phyloP scores from a whole-genome alignment of 805 yeast species.

The Saccharomycopsis schoenii region DNA sequence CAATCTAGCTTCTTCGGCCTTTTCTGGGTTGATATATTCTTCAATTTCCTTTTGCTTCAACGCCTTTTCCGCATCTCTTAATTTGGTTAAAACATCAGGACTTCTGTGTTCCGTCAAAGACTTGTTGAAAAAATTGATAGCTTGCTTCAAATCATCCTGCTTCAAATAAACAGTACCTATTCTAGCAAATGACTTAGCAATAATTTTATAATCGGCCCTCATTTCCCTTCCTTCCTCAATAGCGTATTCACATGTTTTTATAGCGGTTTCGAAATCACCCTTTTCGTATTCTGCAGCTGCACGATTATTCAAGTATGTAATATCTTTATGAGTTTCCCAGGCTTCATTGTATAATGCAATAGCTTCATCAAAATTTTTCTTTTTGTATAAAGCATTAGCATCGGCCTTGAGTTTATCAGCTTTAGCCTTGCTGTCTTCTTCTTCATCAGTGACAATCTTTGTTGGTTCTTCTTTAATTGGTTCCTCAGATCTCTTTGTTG shows the following conservation, averaged over 20 bases:
- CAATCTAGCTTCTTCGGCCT: slow-evolving; percentile 92
- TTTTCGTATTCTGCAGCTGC: slow-evolving; percentile 98
- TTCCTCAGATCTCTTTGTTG: slow-evolving; percentile 22
- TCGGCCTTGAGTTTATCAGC: slow-evolving; percentile 70
- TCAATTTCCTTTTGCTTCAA: slow-evolving; percentile 69
- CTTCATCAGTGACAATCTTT: slow-evolving; percentile 19
- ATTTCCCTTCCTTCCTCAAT: slow-evolving; percentile 81
- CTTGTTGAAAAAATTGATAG: slow-evolving; percentile 74
- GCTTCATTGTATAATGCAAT: slow-evolving; percentile 80
- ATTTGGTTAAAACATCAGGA: slow-evolving; percentile 81
- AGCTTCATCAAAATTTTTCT: slow-evolving; percentile 86
- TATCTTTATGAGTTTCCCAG: slow-evolving; percentile 70
- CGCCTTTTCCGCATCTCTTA: slow-evolving; percentile 80
- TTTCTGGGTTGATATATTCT: slow-evolving; percentile 76
- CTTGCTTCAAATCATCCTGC: slow-evolving; percentile 58
- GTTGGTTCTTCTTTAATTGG: slow-evolving; percentile 23
- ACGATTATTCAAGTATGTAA: slow-evolving; percentile 89
- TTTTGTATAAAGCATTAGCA: slow-evolving; percentile 82
- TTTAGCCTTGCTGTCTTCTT: slow-evolving; percentile 29
- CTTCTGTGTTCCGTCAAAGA: slow-evolving; percentile 96
- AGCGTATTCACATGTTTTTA: slow-evolving; percentile 71
- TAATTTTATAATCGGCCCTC: slow-evolving; percentile 84
- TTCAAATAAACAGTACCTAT: slow-evolving; percentile 77
- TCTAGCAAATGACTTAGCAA: slow-evolving; percentile 91
- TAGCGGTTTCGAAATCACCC: slow-evolving; percentile 81